These are phyloP conservation scores for Aspergillus panamensis DNA, from an alignment of 495 filamentous ascomycete species.

Conservation along the genomic window DNA sequence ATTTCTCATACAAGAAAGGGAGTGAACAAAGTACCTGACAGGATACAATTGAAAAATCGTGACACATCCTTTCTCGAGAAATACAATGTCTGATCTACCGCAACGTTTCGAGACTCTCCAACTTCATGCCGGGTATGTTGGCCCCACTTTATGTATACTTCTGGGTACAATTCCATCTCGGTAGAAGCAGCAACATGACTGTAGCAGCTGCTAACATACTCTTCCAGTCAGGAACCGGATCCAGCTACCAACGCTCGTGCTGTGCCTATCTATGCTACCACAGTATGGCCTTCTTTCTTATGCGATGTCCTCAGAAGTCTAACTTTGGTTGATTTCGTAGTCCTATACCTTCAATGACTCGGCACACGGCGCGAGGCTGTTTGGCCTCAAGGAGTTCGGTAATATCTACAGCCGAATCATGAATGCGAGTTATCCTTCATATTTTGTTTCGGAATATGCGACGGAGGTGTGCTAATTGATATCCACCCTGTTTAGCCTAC, in stretches of 20 bases:
- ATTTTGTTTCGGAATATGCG: neutral
- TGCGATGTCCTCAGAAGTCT: neutral
- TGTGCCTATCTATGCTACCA: conserved; percentile 94
- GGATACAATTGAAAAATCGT: neutral
- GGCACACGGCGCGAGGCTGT: conserved; percentile 91
- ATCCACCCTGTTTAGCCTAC: conserved; percentile 60
- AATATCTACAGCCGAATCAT: conserved; percentile 98
- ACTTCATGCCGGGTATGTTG: conserved; percentile 83
- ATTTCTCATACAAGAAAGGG: neutral
- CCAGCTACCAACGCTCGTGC: conserved; percentile 84
- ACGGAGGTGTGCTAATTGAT: neutral
- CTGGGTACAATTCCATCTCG: neutral
- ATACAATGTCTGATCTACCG: conserved; percentile 33
- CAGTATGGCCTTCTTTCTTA: conserved; percentile 50
- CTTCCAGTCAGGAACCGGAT: conserved; percentile 75
- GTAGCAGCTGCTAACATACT: conserved; percentile 7
- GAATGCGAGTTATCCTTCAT: conserved; percentile 54
- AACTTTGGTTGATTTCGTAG: conserved; percentile 36
- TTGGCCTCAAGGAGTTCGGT: conserved; percentile 96
- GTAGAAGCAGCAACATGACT: neutral
- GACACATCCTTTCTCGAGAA: neutral
- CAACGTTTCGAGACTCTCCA: conserved; percentile 87
- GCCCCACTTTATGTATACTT: neutral
- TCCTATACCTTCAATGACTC: conserved; percentile 96
- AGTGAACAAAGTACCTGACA: neutral